phyloP scores from a whole-genome alignment of 2,329 filamentous ascomycete species.

The Fusarium globosum region DNA sequence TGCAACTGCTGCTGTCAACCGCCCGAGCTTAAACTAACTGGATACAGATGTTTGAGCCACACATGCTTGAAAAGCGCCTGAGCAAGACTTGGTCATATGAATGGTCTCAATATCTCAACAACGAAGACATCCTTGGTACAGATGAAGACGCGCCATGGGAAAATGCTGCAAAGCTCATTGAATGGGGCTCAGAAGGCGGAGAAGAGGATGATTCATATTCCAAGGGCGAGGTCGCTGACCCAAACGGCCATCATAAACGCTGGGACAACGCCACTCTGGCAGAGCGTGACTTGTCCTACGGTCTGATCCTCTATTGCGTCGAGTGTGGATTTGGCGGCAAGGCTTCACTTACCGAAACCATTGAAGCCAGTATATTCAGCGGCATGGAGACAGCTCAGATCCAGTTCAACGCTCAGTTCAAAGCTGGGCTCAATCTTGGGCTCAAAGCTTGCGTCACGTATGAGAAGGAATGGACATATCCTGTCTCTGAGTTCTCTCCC shows the following conservation, averaged over 20 bases:
- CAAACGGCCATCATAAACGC: constrained; percentile 11
- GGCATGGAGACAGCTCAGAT: neutral
- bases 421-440: neutral
- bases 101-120: neutral
- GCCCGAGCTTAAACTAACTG: rapidly evolving
- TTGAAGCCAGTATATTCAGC: neutral
- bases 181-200: neutral
- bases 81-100: neutral
- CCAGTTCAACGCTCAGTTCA: neutral
- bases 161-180: constrained; percentile 1
- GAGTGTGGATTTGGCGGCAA: constrained; percentile 2
- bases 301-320: neutral
- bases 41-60: constrained; percentile 7
- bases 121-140: neutral
- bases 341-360: neutral
- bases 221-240: neutral
- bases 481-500: neutral
- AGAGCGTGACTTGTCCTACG: constrained; percentile 4
- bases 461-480: neutral
- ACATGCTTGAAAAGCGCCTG: neutral
- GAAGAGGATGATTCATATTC: constrained; percentile 3
- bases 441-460: constrained; percentile 5
- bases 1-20: neutral
- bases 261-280: neutral
- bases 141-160: constrained; percentile 9